Evolutionary conservation across 257 asterid genomes (phyloP).

Genomic region (Haberlea rhodopensis): DNA sequence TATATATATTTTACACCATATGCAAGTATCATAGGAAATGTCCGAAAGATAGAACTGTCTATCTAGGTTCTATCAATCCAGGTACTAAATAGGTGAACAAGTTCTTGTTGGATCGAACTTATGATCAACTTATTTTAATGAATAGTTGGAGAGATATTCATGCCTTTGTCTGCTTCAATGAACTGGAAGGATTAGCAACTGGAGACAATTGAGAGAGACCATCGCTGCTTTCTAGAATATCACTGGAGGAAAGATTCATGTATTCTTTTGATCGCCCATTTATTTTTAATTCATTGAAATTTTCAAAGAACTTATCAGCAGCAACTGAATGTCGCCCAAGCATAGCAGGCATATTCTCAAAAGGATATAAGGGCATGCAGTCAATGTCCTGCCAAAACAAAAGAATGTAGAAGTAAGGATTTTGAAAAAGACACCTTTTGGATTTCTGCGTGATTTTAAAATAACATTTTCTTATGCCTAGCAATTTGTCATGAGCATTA

Average conservation of each 20-base stretch:
- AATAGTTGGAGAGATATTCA: constrained; percentile 25
- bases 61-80: background rate
- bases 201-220: constrained; percentile 48
- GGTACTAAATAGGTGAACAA: constrained; percentile 6
- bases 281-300: constrained; percentile 48
- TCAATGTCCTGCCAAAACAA: constrained; percentile 68
- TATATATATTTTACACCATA: too few species aligned
- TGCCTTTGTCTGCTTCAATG: constrained; percentile 63
- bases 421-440: constrained; percentile 10
- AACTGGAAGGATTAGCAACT: constrained; percentile 41
- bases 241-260: too few species aligned
- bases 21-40: too few species aligned
- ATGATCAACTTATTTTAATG: constrained; percentile 18
- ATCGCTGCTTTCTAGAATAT: constrained; percentile 46
- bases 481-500: too few species aligned
- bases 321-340: constrained; percentile 45
- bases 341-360: constrained; percentile 63
- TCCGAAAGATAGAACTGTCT: too few species aligned
- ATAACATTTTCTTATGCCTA: constrained; percentile 8
- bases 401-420: constrained; percentile 8
- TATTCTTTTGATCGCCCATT: constrained; percentile 53
- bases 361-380: constrained; percentile 85
- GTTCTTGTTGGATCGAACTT: constrained; percentile 14
- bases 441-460: too few species aligned
- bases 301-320: constrained; percentile 53